Evolutionary conservation across 1,139 yeast species (phyloP), one percentile per base, ranked within the genome.

Genomic region (Magnusiomyces ingens): DNA sequence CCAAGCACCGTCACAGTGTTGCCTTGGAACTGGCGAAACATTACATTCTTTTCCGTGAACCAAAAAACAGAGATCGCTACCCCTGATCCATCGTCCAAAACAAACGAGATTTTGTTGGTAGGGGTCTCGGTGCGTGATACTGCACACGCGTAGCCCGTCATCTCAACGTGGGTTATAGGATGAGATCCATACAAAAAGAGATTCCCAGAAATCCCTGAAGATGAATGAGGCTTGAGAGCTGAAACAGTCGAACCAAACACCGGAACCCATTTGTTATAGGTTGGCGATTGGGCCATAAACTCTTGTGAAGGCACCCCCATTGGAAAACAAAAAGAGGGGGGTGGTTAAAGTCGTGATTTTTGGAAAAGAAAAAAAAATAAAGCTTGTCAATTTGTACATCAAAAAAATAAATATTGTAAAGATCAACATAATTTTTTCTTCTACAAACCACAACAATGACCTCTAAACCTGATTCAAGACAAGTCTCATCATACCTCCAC

Each of bases 211-310:
- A n/a, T 4, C 6, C 15, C 15, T 17, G 18, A 6, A n/a, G 13
- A 4, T 5, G 41, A 4, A 51, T 26, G 60, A 1, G 59, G 42
- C 10, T 51, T 49, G 6, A 62, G 46, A 6, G 35, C 18, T 6
- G 43, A 49, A 3, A 59, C 37, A 42, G 60, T 62, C 8, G 51
- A 52, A 37, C 61, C 55, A 15, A 53, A 50, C 26, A 62, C 35
- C 1, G 63, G 64, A 3, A 61, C 60, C 63, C 62, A 59, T 38
- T 53, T 51, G 50, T 59, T 57, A 48, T 52, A 60, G 0, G 64
- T 61, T n/a, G 54, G 18, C 11, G 64, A 60, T 15, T 49, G 47
- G 11, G 32, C 40, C 43, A 59, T 60, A 13, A 36, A 50, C 19
- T 40, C 32, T 44, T 60, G 32, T 8, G 32, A 26, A 4, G 32